Conservation (phyloP, 2,329 filamentous ascomycete species). For the Pseudofabraea citricarpa region DNA sequence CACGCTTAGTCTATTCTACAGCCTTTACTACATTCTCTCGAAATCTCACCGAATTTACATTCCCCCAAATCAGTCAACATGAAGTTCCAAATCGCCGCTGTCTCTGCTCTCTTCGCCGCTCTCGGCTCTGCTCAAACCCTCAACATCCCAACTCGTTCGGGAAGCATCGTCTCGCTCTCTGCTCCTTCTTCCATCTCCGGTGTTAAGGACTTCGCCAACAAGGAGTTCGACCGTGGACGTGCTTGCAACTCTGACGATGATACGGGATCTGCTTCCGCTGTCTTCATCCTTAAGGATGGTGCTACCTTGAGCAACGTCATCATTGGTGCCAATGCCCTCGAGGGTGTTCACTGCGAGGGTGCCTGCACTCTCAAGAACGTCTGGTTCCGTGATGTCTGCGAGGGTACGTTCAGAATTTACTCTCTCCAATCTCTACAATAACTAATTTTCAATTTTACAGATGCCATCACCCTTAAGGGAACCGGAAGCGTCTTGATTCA, state of each 20-base stretch:
- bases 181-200: constrained; percentile 10
- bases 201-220: constrained; percentile 15
- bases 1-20: background rate
- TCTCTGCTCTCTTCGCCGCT: constrained; percentile 14
- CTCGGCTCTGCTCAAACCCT: constrained; percentile 14
- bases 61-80: constrained; percentile 8
- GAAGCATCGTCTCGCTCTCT: constrained; percentile 10
- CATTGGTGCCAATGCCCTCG: constrained; percentile 45
- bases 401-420: constrained; percentile 18
- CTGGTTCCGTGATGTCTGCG: constrained; percentile 26
- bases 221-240: constrained; percentile 18
- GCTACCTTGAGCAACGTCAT: constrained; percentile 48
- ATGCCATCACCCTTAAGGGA: constrained; percentile 30
- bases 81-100: constrained; percentile 13
- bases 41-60: background rate
- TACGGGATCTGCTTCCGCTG: constrained; percentile 30
- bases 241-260: constrained; percentile 15
- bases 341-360: constrained; percentile 46
- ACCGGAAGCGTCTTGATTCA: constrained; percentile 28
- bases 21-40: background rate
- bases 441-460: constrained; percentile 29
- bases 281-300: constrained; percentile 47
- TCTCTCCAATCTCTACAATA: constrained; percentile 1
- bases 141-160: constrained; percentile 14
- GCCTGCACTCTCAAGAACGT: constrained; percentile 41